Evolutionary conservation across 441 rosid genomes (phyloP).

Genomic region (Omphalea diandra): DNA sequence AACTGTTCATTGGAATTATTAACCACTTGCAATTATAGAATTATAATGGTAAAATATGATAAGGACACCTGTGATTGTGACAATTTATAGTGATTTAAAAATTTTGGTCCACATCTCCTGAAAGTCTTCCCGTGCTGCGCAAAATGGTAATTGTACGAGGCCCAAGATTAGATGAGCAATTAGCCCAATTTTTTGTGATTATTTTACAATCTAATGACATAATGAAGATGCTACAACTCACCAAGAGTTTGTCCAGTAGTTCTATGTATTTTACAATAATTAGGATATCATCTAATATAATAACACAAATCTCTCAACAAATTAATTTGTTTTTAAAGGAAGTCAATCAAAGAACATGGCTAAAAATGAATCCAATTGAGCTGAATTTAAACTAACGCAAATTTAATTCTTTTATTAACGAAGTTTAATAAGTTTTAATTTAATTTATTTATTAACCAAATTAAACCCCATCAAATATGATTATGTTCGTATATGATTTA

Average conservation of each 20-base stretch:
- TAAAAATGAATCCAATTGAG: too few species aligned
- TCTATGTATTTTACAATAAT: too few species aligned
- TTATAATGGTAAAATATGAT: neutral
- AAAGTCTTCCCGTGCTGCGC: neutral
- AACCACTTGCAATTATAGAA: neutral
- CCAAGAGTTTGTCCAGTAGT: neutral
- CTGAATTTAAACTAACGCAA: too few species aligned
- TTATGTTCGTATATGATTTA: too few species aligned
- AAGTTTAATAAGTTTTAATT: too few species aligned
- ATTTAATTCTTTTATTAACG: too few species aligned
- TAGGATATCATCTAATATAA: too few species aligned
- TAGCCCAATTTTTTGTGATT: neutral
- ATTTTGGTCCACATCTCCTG: neutral
- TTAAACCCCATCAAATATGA: too few species aligned
- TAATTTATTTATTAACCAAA: too few species aligned
- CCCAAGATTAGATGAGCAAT: neutral
- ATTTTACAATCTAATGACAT: conserved; percentile 8
- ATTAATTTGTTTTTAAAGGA: too few species aligned
- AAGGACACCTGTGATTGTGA: neutral
- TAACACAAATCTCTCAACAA: too few species aligned
- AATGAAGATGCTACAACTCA: neutral
- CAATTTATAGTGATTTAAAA: neutral
- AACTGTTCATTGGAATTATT: neutral
- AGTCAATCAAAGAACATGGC: too few species aligned
- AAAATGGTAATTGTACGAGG: neutral